Conservation (phyloP, 805 yeast species). For the Scheffersomyces amazonensis region DNA sequence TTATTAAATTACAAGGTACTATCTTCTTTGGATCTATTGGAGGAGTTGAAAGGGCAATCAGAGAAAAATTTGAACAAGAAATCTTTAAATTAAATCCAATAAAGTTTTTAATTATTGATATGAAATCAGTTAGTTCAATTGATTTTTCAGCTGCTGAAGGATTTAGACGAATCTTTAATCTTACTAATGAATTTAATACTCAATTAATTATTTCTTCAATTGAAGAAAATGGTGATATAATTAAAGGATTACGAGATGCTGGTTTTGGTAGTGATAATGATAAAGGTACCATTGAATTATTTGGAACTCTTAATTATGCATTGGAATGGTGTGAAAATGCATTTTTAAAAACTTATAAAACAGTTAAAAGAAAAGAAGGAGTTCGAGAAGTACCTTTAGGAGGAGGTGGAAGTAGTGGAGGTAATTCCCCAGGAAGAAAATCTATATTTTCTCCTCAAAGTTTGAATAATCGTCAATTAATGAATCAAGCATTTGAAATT, state of each 20-base stretch:
- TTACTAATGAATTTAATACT: constrained; percentile 65
- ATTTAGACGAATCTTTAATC: constrained; percentile 78
- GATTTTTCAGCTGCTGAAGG: constrained; percentile 98
- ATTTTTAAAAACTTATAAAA: constrained; percentile 63
- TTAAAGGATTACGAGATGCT: constrained; percentile 74
- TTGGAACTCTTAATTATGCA: constrained; percentile 78
- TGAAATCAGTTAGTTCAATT: constrained; percentile 74
- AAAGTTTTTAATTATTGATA: constrained; percentile 78
- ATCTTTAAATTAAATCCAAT: constrained; percentile 57
- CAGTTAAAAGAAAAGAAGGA: constrained; percentile 20
- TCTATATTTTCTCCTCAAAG: constrained; percentile 6
- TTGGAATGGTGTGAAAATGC: constrained; percentile 97
- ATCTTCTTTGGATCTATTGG: constrained; percentile 95
- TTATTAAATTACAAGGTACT: constrained; percentile 82
- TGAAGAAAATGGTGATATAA: constrained; percentile 59
- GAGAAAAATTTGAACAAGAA: constrained; percentile 59
- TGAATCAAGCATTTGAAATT: constrained; percentile 3
- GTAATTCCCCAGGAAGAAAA: constrained; percentile 1
- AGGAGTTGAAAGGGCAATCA: constrained; percentile 75
- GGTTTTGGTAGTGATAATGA: constrained; percentile 53
- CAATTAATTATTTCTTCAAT: constrained; percentile 80
- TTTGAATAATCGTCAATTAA: constrained; percentile 2
- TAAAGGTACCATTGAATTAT: constrained; percentile 51
- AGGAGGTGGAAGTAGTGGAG: neutral
- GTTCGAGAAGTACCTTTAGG: constrained; percentile 1